phyloP scores from a whole-genome alignment of 2,329 filamentous ascomycete species.

The Dactylella cylindrospora region DNA sequence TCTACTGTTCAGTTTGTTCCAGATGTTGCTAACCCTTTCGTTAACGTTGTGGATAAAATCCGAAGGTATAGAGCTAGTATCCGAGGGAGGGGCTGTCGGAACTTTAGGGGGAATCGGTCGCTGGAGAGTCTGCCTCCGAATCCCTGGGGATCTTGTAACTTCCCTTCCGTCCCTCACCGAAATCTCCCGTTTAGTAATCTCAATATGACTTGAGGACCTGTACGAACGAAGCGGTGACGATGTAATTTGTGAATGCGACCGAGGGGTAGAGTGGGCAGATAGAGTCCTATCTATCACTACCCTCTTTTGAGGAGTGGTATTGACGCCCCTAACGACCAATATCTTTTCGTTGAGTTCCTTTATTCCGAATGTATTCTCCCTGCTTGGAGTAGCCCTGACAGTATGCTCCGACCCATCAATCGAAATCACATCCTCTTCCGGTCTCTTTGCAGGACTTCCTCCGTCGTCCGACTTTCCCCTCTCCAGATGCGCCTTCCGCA shows the following conservation, averaged over 20 bases:
- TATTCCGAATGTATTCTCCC: neutral
- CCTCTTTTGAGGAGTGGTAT: slow-evolving; percentile 15
- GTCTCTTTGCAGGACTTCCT: neutral
- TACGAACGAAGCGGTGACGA: too few relatives aligned
- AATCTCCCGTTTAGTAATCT: slow-evolving; percentile 7
- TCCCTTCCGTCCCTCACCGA: too few relatives aligned
- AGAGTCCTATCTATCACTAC: slow-evolving; percentile 2
- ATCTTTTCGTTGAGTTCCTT: slow-evolving; percentile 1
- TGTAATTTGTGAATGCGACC: too few relatives aligned
- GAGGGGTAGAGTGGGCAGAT: too few relatives aligned
- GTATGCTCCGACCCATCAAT: slow-evolving; percentile 35
- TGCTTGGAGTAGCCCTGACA: slow-evolving; percentile 8
- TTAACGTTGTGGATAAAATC: slow-evolving; percentile 30
- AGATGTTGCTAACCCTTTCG: slow-evolving; percentile 39
- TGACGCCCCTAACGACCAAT: slow-evolving; percentile 1
- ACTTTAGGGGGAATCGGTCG: neutral
- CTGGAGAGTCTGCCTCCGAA: too few relatives aligned
- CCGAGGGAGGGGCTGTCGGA: slow-evolving; percentile 20
- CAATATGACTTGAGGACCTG: slow-evolving; percentile 4
- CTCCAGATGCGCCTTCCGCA: slow-evolving; percentile 35
- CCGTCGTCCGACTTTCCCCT: slow-evolving; percentile 4
- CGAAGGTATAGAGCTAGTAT: slow-evolving; percentile 31
- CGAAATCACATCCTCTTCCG: slow-evolving; percentile 10
- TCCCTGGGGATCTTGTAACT: too few relatives aligned
- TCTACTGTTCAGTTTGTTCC: slow-evolving; percentile 25